These are phyloP conservation scores for Pouteria campechiana DNA, from an alignment of 179 eudicot species.

Conservation along the genomic window DNA sequence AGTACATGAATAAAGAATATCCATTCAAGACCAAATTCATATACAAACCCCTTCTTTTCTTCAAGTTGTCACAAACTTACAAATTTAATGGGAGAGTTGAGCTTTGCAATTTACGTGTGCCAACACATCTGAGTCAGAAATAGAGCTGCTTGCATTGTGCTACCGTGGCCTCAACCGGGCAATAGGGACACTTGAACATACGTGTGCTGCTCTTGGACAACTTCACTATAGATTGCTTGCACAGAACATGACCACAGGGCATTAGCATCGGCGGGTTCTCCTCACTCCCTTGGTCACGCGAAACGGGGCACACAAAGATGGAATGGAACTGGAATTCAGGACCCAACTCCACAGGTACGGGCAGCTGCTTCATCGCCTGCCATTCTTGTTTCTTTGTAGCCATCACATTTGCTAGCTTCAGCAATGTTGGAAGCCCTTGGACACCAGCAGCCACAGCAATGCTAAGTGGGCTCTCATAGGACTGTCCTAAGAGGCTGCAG, in stretches of 20 bases:
- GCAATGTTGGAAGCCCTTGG: slow-evolving; percentile 77
- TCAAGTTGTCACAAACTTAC: no score
- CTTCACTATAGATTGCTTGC: slow-evolving; percentile 83
- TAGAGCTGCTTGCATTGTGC: slow-evolving; percentile 58
- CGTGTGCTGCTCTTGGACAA: slow-evolving; percentile 49
- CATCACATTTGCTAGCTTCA: slow-evolving; percentile 85
- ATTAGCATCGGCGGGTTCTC: slow-evolving; percentile 92
- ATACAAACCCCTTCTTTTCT: no score
- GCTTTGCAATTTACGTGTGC: no score
- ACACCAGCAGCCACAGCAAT: slow-evolving; percentile 68
- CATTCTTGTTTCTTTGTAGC: slow-evolving; percentile 70
- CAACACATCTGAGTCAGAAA: no score
- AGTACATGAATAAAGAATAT: no score
- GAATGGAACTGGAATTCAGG: slow-evolving; percentile 79
- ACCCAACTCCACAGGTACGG: slow-evolving; percentile 71
- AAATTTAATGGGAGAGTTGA: no score
- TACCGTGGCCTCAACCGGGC: slow-evolving; percentile 75
- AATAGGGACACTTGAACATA: slow-evolving; percentile 84
- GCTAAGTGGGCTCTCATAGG: slow-evolving; percentile 66
- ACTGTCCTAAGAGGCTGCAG: slow-evolving; percentile 66
- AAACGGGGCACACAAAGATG: slow-evolving; percentile 82
- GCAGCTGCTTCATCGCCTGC: slow-evolving; percentile 85
- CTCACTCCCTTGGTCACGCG: slow-evolving; percentile 78
- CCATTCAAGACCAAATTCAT: no score
- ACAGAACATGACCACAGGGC: slow-evolving; percentile 81